Percentiles rank a stretch among this genome's conserved stretches.
Evolutionary conservation across 116 monocot species (phyloP).

Genomic region (Papilionanthe hybrid): DNA sequence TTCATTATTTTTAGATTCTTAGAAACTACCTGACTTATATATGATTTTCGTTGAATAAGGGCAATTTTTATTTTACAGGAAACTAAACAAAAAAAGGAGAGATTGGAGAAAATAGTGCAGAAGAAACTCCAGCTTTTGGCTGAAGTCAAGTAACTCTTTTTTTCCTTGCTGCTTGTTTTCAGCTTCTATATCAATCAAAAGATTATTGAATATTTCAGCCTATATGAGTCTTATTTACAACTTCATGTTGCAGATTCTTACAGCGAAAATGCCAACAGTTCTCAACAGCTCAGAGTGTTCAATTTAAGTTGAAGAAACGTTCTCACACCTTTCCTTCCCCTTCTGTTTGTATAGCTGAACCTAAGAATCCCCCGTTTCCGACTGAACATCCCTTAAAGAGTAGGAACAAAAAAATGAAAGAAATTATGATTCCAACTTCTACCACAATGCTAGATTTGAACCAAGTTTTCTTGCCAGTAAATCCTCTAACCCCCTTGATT

Average conservation of each 20-base stretch:
- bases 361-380: background rate
- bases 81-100: slow-evolving; percentile 35
- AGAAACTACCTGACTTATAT: background rate
- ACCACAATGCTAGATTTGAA: slow-evolving; percentile 6
- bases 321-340: slow-evolving; percentile 6
- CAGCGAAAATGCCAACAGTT: slow-evolving; percentile 14
- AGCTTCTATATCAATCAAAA: no score
- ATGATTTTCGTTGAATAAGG: background rate
- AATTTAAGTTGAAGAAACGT: slow-evolving; percentile 23
- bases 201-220: background rate
- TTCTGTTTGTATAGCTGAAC: background rate
- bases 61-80: slow-evolving; percentile 4
- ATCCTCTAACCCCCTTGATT: background rate
- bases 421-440: background rate
- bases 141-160: slow-evolving; percentile 48
- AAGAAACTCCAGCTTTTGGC: slow-evolving; percentile 33
- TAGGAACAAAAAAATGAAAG: background rate
- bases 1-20: background rate
- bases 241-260: background rate
- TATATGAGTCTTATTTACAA: background rate
- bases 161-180: background rate
- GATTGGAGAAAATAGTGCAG: slow-evolving; percentile 29
- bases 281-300: slow-evolving; percentile 16
- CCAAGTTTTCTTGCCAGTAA: background rate
- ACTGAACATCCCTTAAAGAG: no score